Percentiles rank a stretch among this genome's conserved stretches.
These are phyloP conservation scores for Ophiostoma himal-ulmi DNA, from an alignment of 2,329 filamentous ascomycete species.

Conservation along the genomic window DNA sequence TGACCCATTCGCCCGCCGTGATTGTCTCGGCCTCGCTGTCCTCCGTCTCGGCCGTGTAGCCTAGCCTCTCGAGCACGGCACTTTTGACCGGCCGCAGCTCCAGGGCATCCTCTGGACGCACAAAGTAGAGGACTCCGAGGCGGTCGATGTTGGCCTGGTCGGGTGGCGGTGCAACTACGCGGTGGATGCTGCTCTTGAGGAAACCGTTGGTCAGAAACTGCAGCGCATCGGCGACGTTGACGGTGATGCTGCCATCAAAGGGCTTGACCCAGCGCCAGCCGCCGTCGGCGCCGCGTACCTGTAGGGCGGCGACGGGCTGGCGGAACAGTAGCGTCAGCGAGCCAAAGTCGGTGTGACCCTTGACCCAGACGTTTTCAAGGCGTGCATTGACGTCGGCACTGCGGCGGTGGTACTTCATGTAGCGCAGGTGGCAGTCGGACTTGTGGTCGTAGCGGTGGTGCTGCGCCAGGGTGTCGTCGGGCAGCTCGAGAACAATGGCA, in stretches of 20 bases:
- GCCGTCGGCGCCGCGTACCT: constrained; percentile 40
- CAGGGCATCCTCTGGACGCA: constrained; percentile 39
- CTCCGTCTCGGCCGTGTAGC: constrained; percentile 15
- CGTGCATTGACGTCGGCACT: constrained; percentile 32
- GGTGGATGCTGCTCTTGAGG: constrained; percentile 35
- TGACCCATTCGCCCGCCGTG: constrained; percentile 22
- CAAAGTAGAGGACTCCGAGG: constrained; percentile 48
- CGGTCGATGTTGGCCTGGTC: constrained; percentile 44
- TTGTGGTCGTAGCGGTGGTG: constrained; percentile 51
- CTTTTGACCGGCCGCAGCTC: constrained; percentile 27
- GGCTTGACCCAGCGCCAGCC: constrained; percentile 43
- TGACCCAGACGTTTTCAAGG: constrained; percentile 27
- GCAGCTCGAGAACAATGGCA: constrained; percentile 52
- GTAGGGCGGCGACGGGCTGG: constrained; percentile 49
- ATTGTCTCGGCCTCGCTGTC: constrained; percentile 11
- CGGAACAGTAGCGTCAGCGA: constrained; percentile 49
- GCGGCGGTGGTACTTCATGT: constrained; percentile 51
- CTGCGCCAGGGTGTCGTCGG: constrained; percentile 50
- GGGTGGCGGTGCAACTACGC: constrained; percentile 34
- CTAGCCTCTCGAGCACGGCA: constrained; percentile 19
- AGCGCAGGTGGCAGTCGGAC: constrained; percentile 52
- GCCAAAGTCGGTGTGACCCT: constrained; percentile 50
- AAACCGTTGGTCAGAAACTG: constrained; percentile 42
- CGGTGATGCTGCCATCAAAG: constrained; percentile 43
- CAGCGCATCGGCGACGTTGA: constrained; percentile 43